phyloP scores from a whole-genome alignment of 2,329 filamentous ascomycete genomes.

The Pseudogymnoascus sp. region DNA sequence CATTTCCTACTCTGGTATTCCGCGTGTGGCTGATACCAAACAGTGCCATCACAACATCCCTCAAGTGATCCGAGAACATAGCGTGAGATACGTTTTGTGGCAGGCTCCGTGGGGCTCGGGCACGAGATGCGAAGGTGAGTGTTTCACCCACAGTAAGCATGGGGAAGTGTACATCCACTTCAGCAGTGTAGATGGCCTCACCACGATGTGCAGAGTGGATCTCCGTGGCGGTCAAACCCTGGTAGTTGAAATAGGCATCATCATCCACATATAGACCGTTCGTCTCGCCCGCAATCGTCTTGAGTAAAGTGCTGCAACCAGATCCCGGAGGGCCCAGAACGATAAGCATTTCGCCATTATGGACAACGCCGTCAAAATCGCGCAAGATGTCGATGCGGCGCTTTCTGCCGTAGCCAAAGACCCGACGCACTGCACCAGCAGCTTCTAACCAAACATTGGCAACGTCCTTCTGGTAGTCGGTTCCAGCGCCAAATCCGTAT shows the following conservation, averaged over 20 bases:
- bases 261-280: conserved; percentile 44
- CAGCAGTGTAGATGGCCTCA: conserved; percentile 65
- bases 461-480: conserved; percentile 62
- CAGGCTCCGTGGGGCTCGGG: conserved; percentile 53
- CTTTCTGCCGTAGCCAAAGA: conserved; percentile 43
- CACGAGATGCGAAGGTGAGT: conserved; percentile 60
- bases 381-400: conserved; percentile 47
- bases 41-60: conserved; percentile 56
- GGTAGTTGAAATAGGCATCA: conserved; percentile 46
- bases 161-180: conserved; percentile 65
- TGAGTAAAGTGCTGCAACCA: conserved; percentile 44
- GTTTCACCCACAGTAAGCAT: conserved; percentile 66
- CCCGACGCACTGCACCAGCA: conserved; percentile 33
- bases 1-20: conserved; percentile 64
- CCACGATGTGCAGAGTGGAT: conserved; percentile 50
- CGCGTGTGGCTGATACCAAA: conserved; percentile 65
- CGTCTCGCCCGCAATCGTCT: conserved; percentile 46
- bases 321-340: conserved; percentile 40
- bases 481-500: conserved; percentile 56
- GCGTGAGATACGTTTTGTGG: conserved; percentile 51
- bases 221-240: conserved; percentile 40
- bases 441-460: conserved; percentile 47
- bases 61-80: conserved; percentile 35
- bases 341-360: conserved; percentile 40
- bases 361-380: conserved; percentile 41